Conservation (phyloP, 495 filamentous ascomycete species). For the Podospora appendiculata region DNA sequence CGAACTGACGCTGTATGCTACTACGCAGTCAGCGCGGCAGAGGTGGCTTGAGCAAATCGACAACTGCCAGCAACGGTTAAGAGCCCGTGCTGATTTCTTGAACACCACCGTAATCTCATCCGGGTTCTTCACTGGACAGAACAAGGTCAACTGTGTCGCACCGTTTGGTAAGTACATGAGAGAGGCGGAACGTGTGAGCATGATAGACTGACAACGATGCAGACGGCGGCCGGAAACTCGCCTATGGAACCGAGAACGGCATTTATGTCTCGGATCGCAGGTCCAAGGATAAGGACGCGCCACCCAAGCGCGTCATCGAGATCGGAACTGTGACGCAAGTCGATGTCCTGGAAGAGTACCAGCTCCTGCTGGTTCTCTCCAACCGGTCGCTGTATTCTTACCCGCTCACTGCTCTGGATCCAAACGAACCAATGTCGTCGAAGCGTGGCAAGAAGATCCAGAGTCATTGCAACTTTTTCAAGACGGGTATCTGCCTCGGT, state of each 20-base stretch:
- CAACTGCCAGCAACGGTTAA: constrained; percentile 74
- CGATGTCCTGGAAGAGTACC: constrained; percentile 91
- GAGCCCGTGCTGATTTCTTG: constrained; percentile 86
- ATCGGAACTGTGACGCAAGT: constrained; percentile 84
- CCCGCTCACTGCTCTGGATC: constrained; percentile 72
- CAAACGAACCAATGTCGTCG: constrained; percentile 65
- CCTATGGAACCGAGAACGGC: constrained; percentile 88
- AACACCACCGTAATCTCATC: constrained; percentile 80
- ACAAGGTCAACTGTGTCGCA: constrained; percentile 86
- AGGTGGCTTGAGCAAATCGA: constrained; percentile 98
- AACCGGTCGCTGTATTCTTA: constrained; percentile 88
- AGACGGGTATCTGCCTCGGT: constrained; percentile 88
- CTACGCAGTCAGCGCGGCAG: constrained; percentile 66
- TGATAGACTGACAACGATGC: constrained; percentile 22
- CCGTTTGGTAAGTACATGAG: constrained; percentile 56
- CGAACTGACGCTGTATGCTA: constrained; percentile 83
- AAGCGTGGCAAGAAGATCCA: constrained; percentile 97
- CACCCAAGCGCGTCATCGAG: constrained; percentile 80
- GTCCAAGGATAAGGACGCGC: constrained; percentile 68
- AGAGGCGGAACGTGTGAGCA: background rate
- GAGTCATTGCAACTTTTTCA: constrained; percentile 96
- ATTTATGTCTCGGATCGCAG: constrained; percentile 87
- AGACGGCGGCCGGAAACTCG: constrained; percentile 91
- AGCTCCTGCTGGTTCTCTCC: constrained; percentile 81
- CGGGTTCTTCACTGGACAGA: constrained; percentile 71